Percentiles rank a stretch among this genome's conserved stretches.
phyloP scores from a whole-genome alignment of 2,329 filamentous ascomycete genomes.

The Curvularia spicifera region DNA sequence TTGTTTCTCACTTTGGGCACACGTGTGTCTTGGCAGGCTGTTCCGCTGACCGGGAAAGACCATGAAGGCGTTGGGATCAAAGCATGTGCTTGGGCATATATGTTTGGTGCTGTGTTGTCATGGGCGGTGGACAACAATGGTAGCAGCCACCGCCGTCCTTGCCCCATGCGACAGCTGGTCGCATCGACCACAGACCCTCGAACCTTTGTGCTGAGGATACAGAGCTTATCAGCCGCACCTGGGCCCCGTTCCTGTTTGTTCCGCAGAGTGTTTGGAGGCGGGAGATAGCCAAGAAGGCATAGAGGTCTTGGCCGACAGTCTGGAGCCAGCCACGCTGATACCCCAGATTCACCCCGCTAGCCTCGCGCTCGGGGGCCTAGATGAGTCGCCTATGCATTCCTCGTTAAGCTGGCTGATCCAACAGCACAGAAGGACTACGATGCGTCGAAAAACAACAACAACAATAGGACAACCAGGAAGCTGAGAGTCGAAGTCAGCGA shows the following conservation, averaged over 20 bases:
- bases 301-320: constrained; percentile 39
- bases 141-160: constrained; percentile 6
- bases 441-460: neutral
- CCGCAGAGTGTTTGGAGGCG: constrained; percentile 17
- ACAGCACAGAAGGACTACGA: neutral
- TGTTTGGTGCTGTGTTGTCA: constrained; percentile 9
- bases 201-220: neutral
- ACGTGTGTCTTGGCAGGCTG: constrained; percentile 6
- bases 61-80: constrained; percentile 11
- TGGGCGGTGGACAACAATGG: constrained; percentile 9
- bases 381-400: constrained; percentile 1
- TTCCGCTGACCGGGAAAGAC: constrained; percentile 9
- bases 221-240: neutral
- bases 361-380: constrained; percentile 8
- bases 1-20: constrained; percentile 8
- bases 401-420: neutral
- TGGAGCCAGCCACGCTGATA: constrained; percentile 44
- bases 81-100: constrained; percentile 3
- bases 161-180: constrained; percentile 10
- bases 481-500: constrained; percentile 1
- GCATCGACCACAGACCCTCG: constrained; percentile 1
- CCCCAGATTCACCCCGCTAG: constrained; percentile 26
- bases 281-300: constrained; percentile 37
- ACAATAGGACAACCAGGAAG: neutral
- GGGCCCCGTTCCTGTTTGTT: constrained; percentile 6